Evolutionary conservation across 495 filamentous ascomycete genomes (phyloP).

Genomic region (Achaetomiella virescens): DNA sequence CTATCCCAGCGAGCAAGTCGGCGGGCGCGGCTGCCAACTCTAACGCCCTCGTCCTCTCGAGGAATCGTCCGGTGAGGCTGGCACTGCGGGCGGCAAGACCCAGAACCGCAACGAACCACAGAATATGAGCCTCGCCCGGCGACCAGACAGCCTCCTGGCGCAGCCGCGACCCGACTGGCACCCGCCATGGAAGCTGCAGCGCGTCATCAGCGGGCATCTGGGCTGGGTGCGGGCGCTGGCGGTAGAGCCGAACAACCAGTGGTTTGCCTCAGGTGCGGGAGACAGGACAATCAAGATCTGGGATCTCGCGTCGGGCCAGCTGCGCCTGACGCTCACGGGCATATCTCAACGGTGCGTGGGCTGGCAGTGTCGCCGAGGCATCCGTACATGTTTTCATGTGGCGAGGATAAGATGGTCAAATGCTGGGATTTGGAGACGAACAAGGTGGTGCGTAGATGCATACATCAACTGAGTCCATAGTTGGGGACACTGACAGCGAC

Average conservation of each 20-base stretch:
- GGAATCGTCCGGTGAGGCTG: slow-evolving; percentile 12
- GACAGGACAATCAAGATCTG: slow-evolving; percentile 99
- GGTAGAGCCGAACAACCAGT: slow-evolving; percentile 93
- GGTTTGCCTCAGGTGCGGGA: slow-evolving; percentile 94
- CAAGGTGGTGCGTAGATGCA: slow-evolving; percentile 53
- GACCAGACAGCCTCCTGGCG: slow-evolving; percentile 55
- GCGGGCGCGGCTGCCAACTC: slow-evolving; percentile 39
- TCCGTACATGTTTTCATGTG: slow-evolving; percentile 96
- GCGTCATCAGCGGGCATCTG: slow-evolving; percentile 92
- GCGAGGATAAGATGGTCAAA: slow-evolving; percentile 99
- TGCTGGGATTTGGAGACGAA: slow-evolving; percentile 99
- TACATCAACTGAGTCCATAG: neutral
- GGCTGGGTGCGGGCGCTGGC: slow-evolving; percentile 92
- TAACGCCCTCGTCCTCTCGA: slow-evolving; percentile 54
- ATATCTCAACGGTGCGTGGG: slow-evolving; percentile 94
- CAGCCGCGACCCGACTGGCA: slow-evolving; percentile 90
- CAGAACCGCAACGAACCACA: slow-evolving; percentile 25
- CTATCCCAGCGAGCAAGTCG: slow-evolving; percentile 45
- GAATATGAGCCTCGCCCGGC: slow-evolving; percentile 53
- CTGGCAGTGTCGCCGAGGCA: slow-evolving; percentile 89
- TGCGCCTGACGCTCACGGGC: slow-evolving; percentile 90
- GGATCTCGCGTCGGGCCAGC: slow-evolving; percentile 80
- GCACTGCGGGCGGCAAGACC: neutral
- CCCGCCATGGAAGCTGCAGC: slow-evolving; percentile 95
- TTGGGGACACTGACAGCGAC: neutral